Evolutionary conservation across 805 yeast genomes (phyloP), one percentile per base, ranked within the genome.

Genomic region (Ogataea thermomethanolica): DNA sequence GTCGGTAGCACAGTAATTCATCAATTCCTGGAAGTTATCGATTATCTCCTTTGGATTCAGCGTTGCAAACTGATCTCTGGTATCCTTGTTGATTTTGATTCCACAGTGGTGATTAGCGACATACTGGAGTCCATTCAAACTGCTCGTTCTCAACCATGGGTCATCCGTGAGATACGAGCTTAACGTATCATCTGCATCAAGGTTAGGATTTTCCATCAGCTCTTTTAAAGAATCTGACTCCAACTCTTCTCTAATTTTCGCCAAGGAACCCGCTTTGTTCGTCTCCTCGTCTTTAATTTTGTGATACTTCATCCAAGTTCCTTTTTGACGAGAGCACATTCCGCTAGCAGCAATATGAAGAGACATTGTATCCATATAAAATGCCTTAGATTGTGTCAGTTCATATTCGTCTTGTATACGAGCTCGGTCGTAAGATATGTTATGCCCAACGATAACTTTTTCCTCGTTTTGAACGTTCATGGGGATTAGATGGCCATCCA

Each of bases 341-440:
- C 99, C 99, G 36, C 83, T 78, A 0, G 81, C 77, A 1, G 98
- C 95, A 25, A 90, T 78, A 62, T 93, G 99, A 13, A 93, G 65
- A 1, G 97, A 83, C 89, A 91, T 85, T 1, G 95, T 90, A 61
- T 93, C 99, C 43, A 95, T 49, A 54, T 69, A 93, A 61, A 88
- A 89, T 1, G 86, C 84, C 49, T 81, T 78, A 1, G 95, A 70
- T 32, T 70, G 75, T 24, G 67, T 61, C 25, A 90, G 57, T 51
- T 73, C 71, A 63, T 93, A 93, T 58, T 93, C 99, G 40, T 93
- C 97, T 23, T 67, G 50, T 1, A 91, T 78, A 25, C 95, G 71
- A 1, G 96, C 91, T 32, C 99, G 72, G 61, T 93, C 99, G 56
- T 81, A 93, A 6, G 93, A 81, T 2, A 93, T 82, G 55, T 91